Evolutionary conservation across 331 rosid species (phyloP).

Genomic region (Rhamnella rubrinervis): DNA sequence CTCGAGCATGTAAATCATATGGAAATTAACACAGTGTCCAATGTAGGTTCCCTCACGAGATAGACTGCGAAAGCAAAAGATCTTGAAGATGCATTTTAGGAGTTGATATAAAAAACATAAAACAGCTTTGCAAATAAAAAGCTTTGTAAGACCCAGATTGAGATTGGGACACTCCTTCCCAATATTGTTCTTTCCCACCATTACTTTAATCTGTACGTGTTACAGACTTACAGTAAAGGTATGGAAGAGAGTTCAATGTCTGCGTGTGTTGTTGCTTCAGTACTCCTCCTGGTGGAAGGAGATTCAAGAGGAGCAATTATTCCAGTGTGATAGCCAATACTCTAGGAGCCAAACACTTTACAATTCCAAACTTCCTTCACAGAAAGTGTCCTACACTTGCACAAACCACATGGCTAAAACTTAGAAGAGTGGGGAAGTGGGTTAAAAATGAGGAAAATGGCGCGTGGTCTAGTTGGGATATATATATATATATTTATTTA

Average conservation of each 20-base stretch:
- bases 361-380: conserved; percentile 11
- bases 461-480: conserved; percentile 4
- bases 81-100: conserved; percentile 11
- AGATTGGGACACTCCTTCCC: conserved; percentile 5
- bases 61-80: conserved; percentile 4
- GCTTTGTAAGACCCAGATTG: conserved; percentile 26
- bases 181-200: conserved; percentile 33
- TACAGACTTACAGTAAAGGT: background rate
- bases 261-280: conserved; percentile 29
- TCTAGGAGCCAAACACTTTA: background rate
- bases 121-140: conserved; percentile 35
- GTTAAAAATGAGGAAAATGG: background rate
- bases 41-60: conserved; percentile 1
- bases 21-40: conserved; percentile 12
- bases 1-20: too few species aligned
- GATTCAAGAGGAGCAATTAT: conserved; percentile 27
- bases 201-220: background rate
- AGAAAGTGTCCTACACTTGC: conserved; percentile 17
- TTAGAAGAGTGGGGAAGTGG: too few species aligned
- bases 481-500: too few species aligned
- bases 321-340: conserved; percentile 36
- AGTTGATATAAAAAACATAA: conserved; percentile 28
- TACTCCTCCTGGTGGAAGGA: conserved; percentile 7
- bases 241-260: background rate
- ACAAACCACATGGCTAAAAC: too few species aligned